These are phyloP conservation scores for Achaetomium macrosporum DNA, from an alignment of 2,329 filamentous ascomycete species.

Conservation along the genomic window DNA sequence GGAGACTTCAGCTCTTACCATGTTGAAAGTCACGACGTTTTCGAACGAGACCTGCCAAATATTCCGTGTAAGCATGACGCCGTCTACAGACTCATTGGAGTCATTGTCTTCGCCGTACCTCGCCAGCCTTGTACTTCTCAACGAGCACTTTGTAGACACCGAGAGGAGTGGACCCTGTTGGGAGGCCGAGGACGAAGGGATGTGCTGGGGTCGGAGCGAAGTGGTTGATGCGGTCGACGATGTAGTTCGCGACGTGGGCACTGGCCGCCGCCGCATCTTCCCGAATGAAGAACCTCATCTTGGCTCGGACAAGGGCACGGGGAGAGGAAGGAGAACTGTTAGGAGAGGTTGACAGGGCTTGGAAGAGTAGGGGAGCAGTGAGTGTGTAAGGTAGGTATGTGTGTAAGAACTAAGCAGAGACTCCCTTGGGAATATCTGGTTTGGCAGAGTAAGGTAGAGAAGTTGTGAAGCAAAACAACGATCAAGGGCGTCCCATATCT, in stretches of 20 bases:
- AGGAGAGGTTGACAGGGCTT: neutral
- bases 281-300: constrained; percentile 68
- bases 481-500: neutral
- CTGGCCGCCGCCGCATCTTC: constrained; percentile 58
- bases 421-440: no score
- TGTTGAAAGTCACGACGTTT: constrained; percentile 67
- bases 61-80: neutral
- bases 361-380: neutral
- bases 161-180: constrained; percentile 66
- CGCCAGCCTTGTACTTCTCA: constrained; percentile 51
- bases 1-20: constrained; percentile 23
- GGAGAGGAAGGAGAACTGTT: neutral
- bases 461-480: neutral
- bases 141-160: constrained; percentile 65
- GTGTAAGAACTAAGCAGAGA: neutral
- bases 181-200: constrained; percentile 67
- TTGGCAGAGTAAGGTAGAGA: neutral
- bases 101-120: constrained; percentile 23
- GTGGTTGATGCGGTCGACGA: constrained; percentile 64
- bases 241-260: constrained; percentile 66
- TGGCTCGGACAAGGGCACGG: constrained; percentile 8
- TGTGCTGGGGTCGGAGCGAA: constrained; percentile 58
- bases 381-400: no score
- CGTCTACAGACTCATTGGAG: neutral
- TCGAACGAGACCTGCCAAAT: constrained; percentile 36